phyloP scores from a whole-genome alignment of 192 early-diverging fungal species.

The Coemansia javaensis region DNA sequence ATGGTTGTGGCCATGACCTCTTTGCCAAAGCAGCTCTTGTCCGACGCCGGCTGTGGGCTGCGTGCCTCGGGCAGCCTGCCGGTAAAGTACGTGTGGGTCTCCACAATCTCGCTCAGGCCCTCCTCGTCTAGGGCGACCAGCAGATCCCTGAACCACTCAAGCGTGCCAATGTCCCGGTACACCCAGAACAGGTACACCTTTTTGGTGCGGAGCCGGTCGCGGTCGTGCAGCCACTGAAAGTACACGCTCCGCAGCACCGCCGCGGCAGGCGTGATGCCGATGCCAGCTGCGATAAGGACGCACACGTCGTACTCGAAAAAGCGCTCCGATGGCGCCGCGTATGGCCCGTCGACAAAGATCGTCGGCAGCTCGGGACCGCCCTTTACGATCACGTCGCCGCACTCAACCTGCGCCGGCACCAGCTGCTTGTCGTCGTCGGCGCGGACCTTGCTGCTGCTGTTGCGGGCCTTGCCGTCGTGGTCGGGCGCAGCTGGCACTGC shows the following conservation, averaged over 20 bases:
- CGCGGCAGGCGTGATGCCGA: conserved; percentile 76
- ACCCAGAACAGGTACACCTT: conserved; percentile 82
- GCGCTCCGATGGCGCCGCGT: conserved; percentile 64
- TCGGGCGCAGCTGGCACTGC: background rate
- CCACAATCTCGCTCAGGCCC: conserved; percentile 58
- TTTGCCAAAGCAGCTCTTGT: conserved; percentile 50
- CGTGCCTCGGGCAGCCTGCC: conserved; percentile 51
- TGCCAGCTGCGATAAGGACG: conserved; percentile 71
- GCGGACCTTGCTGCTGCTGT: background rate
- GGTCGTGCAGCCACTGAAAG: conserved; percentile 59
- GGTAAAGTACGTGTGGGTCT: conserved; percentile 66
- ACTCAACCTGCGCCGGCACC: background rate
- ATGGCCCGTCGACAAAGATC: conserved; percentile 70
- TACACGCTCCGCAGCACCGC: conserved; percentile 70
- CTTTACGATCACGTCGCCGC: conserved; percentile 8
- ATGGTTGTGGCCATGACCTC: conserved; percentile 62
- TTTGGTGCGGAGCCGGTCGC: conserved; percentile 49
- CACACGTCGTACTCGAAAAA: conserved; percentile 71
- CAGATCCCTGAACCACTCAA: conserved; percentile 81
- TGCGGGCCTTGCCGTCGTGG: too few species aligned
- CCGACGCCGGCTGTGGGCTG: conserved; percentile 42
- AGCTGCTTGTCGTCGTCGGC: conserved; percentile 10
- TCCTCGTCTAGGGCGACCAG: conserved; percentile 61
- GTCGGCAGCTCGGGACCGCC: conserved; percentile 44
- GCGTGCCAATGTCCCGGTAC: conserved; percentile 64